phyloP scores from a whole-genome alignment of 495 filamentous ascomycete genomes.

The Penicillium herquei region DNA sequence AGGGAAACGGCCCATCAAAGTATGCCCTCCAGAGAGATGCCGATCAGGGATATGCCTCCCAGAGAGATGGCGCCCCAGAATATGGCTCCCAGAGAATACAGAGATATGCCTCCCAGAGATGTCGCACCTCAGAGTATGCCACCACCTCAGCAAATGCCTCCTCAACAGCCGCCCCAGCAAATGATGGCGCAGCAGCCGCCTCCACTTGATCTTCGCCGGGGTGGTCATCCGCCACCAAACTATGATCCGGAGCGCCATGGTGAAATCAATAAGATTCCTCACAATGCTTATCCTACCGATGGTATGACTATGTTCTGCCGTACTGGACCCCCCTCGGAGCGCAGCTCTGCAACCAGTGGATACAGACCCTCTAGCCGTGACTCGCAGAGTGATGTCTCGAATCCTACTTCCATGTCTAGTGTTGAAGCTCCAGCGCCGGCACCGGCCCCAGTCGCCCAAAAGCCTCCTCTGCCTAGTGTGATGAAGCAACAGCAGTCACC shows the following conservation, averaged over 20 bases:
- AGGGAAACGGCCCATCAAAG: neutral
- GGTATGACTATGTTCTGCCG: slow-evolving; percentile 99
- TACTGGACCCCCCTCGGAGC: slow-evolving; percentile 78
- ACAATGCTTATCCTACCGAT: slow-evolving; percentile 92
- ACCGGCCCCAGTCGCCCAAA: neutral
- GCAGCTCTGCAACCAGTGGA: slow-evolving; percentile 71
- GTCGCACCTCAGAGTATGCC: neutral
- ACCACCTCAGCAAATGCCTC: neutral
- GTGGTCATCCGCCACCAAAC: slow-evolving; percentile 47
- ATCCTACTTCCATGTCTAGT: slow-evolving; percentile 88
- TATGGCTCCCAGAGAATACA: too few species aligned
- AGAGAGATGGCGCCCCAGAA: too few species aligned
- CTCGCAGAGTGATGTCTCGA: slow-evolving; percentile 87
- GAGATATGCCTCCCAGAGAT: too few species aligned
- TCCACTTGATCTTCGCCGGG: slow-evolving; percentile 50
- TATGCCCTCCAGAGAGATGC: too few species aligned
- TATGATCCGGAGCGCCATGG: slow-evolving; percentile 58
- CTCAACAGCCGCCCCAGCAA: neutral
- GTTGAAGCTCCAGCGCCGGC: slow-evolving; percentile 51
- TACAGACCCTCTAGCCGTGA: slow-evolving; percentile 83
- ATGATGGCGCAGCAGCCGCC: slow-evolving; percentile 39
- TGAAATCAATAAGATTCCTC: slow-evolving; percentile 70
- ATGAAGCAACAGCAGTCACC: slow-evolving; percentile 56
- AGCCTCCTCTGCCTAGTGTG: slow-evolving; percentile 42
- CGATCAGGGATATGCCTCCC: too few species aligned